phyloP scores from a whole-genome alignment of 148 eudicot species.

The Linanthus parryae region DNA sequence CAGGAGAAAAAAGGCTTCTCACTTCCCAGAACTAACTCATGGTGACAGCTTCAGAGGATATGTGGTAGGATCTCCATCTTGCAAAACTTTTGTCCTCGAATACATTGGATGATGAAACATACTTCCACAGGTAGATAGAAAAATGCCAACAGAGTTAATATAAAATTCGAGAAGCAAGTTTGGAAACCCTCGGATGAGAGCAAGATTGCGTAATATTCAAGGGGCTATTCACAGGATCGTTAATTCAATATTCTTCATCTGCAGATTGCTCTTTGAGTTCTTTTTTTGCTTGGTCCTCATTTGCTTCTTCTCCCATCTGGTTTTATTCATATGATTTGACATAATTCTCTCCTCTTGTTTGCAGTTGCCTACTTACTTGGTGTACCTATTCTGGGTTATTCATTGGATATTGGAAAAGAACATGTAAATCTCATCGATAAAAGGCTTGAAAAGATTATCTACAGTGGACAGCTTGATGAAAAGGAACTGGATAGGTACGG shows the following conservation, averaged over 20 bases:
- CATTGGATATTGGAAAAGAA: conserved; percentile 93
- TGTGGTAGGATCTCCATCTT: conserved; percentile 1
- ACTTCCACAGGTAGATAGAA: too few relatives aligned
- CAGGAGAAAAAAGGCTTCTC: too few relatives aligned
- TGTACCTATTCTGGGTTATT: conserved; percentile 82
- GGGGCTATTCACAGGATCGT: too few relatives aligned
- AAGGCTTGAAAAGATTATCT: conserved; percentile 79
- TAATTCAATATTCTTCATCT: too few relatives aligned
- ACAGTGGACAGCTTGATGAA: conserved; percentile 91
- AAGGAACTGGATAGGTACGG: conserved; percentile 97
- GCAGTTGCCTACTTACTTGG: conserved; percentile 93
- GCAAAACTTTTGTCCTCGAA: background rate
- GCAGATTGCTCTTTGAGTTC: too few relatives aligned
- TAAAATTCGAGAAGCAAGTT: too few relatives aligned
- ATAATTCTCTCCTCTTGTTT: conserved; percentile 6
- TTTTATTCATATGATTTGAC: background rate
- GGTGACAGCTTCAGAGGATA: background rate
- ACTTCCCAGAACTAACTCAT: too few relatives aligned
- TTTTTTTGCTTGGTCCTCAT: background rate
- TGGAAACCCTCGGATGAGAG: too few relatives aligned
- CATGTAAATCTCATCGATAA: conserved; percentile 87
- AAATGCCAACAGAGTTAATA: too few relatives aligned
- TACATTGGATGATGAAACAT: background rate
- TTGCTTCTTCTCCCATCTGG: background rate
- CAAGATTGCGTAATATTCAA: too few relatives aligned